These are phyloP conservation scores for Haberlea rhodopensis DNA, from an alignment of 257 asterid species.

Conservation along the genomic window DNA sequence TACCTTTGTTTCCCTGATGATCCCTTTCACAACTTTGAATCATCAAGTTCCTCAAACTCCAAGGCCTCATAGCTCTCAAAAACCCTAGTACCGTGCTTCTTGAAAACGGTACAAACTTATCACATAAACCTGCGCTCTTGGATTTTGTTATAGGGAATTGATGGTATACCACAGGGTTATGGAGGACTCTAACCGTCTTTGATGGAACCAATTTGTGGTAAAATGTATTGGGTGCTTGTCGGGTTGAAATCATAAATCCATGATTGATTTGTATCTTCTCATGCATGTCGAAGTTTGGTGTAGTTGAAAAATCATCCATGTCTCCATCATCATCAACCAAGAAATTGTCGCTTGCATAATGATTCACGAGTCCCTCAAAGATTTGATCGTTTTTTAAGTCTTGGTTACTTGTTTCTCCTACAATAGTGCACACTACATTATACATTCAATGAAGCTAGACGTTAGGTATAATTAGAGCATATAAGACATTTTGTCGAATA, in stretches of 20 bases:
- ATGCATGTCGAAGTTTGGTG: slow-evolving; percentile 37
- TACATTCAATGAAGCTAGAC: no score
- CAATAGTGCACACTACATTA: background rate
- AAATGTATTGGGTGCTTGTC: slow-evolving; percentile 46
- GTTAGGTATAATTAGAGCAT: no score
- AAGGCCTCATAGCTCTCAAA: background rate
- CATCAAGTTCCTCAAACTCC: slow-evolving; percentile 19
- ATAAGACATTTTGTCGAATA: no score
- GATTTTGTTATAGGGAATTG: slow-evolving; percentile 27
- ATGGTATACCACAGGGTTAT: slow-evolving; percentile 32
- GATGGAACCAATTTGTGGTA: slow-evolving; percentile 62
- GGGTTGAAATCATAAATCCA: slow-evolving; percentile 57
- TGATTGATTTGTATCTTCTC: slow-evolving; percentile 45
- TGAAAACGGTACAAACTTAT: slow-evolving; percentile 23
- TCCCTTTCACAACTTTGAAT: slow-evolving; percentile 16
- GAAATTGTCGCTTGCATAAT: slow-evolving; percentile 34
- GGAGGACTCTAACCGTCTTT: slow-evolving; percentile 44
- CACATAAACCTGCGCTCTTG: slow-evolving; percentile 15
- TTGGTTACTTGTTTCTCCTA: slow-evolving; percentile 40
- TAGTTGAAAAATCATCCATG: slow-evolving; percentile 43
- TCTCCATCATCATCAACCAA: slow-evolving; percentile 46
- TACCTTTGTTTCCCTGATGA: slow-evolving; percentile 6
- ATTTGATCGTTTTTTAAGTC: slow-evolving; percentile 31
- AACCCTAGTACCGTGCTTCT: slow-evolving; percentile 18
- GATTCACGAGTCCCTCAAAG: slow-evolving; percentile 31